These are phyloP conservation scores for Metarhizium guizhouense DNA, from an alignment of 2,329 filamentous ascomycete species.

Conservation along the genomic window DNA sequence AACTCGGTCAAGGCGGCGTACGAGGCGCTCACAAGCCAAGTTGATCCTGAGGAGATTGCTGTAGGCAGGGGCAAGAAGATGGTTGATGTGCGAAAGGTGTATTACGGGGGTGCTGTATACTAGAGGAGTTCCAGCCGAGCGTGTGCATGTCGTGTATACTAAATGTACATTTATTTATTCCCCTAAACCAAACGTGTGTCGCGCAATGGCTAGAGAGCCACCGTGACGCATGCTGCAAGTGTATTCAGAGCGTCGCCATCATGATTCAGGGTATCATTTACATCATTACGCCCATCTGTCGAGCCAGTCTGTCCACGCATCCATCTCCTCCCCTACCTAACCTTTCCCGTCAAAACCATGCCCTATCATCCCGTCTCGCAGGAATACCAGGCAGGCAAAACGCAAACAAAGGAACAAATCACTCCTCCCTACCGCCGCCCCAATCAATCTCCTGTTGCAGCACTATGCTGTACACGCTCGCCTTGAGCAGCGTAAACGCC, in stretches of 20 bases:
- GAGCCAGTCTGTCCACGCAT: background rate
- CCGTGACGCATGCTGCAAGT: no score
- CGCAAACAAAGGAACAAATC: background rate
- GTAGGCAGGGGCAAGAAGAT: constrained; percentile 86
- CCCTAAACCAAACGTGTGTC: no score
- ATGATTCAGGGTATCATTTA: no score
- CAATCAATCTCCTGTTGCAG: constrained; percentile 91
- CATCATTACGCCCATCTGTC: background rate
- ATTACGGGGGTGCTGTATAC: constrained; percentile 75
- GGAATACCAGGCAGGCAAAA: background rate
- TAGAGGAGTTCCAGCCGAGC: constrained; percentile 21
- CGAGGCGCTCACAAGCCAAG: constrained; percentile 73
- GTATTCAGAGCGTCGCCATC: no score
- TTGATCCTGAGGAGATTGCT: constrained; percentile 82
- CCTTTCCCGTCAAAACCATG: background rate
- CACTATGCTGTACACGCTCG: constrained; percentile 97
- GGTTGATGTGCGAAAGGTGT: constrained; percentile 93
- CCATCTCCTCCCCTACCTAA: background rate
- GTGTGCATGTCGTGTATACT: background rate
- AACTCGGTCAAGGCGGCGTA: constrained; percentile 92
- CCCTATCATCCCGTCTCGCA: no score
- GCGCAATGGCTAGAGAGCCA: no score
- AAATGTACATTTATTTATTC: background rate
- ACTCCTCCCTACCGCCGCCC: constrained; percentile 34
- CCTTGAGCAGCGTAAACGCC: constrained; percentile 92